Percentiles rank a stretch among this genome's conserved stretches.
phyloP scores from a whole-genome alignment of 768 basidiomycete genomes.

The Leucocoprinus leucothites region DNA sequence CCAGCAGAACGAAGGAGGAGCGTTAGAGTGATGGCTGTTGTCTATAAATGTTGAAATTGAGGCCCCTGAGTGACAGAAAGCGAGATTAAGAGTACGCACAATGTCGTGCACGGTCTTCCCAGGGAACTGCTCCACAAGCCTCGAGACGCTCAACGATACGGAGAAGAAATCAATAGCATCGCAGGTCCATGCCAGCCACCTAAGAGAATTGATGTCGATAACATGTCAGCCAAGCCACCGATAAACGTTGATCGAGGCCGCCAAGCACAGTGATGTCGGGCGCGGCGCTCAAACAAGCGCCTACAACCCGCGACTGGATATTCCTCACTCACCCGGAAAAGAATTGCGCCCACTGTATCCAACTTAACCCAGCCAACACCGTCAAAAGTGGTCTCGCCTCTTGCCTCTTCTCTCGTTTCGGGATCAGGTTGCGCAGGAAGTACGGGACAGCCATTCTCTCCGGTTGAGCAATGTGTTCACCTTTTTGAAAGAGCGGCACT shows the following conservation, averaged over 20 bases:
- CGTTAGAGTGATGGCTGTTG: slow-evolving; percentile 86
- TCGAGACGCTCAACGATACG: slow-evolving; percentile 56
- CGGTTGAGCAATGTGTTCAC: too few species aligned
- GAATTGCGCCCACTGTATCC: slow-evolving; percentile 57
- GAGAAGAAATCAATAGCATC: slow-evolving; percentile 88
- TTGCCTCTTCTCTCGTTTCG: slow-evolving; percentile 38
- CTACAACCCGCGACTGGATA: too few species aligned
- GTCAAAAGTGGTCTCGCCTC: slow-evolving; percentile 37
- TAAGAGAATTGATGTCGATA: slow-evolving; percentile 22
- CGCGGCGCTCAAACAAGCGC: too few species aligned
- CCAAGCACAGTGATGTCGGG: too few species aligned
- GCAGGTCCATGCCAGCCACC: slow-evolving; percentile 84
- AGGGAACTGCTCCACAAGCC: slow-evolving; percentile 45
- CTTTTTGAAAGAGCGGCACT: too few species aligned
- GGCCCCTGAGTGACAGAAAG: neutral
- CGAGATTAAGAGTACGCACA: slow-evolving; percentile 19
- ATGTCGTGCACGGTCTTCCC: slow-evolving; percentile 37
- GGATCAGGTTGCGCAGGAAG: slow-evolving; percentile 48
- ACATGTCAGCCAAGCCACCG: too few species aligned
- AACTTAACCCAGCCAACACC: slow-evolving; percentile 42
- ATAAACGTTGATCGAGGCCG: too few species aligned
- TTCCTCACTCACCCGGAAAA: slow-evolving; percentile 49
- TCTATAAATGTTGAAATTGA: slow-evolving; percentile 28
- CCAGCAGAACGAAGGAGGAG: slow-evolving; percentile 86
- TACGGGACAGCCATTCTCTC: too few species aligned